These are phyloP conservation scores for Pugionium dolabratum DNA, from an alignment of 345 rosid species.

Conservation along the genomic window DNA sequence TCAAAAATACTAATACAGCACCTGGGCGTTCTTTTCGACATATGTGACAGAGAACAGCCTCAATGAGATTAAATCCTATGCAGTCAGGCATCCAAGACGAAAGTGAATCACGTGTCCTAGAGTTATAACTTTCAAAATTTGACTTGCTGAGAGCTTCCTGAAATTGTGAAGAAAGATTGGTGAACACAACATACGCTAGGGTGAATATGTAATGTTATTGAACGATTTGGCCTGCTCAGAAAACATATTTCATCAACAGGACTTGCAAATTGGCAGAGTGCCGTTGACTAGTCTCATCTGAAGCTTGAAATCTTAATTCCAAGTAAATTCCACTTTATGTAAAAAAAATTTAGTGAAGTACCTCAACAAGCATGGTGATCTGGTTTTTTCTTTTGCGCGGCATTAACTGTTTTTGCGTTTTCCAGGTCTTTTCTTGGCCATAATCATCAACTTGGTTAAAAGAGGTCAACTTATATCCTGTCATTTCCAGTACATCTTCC, in stretches of 20 bases:
- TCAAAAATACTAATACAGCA: slow-evolving; percentile 93
- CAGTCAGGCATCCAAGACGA: slow-evolving; percentile 92
- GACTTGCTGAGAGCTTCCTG: slow-evolving; percentile 95
- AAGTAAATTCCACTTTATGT: slow-evolving; percentile 16
- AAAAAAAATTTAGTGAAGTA: slow-evolving; percentile 30
- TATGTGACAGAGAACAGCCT: slow-evolving; percentile 92
- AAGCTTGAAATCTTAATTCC: slow-evolving; percentile 21
- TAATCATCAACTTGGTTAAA: slow-evolving; percentile 97
- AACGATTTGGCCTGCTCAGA: slow-evolving; percentile 11
- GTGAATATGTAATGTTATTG: not conserved
- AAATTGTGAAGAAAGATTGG: slow-evolving; percentile 13
- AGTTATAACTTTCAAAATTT: slow-evolving; percentile 77
- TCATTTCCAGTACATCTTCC: slow-evolving; percentile 86
- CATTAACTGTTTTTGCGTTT: slow-evolving; percentile 82
- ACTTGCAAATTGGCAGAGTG: no score
- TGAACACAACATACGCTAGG: slow-evolving; percentile 1
- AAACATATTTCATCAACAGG: not conserved
- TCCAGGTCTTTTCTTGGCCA: slow-evolving; percentile 98
- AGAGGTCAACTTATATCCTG: slow-evolving; percentile 86
- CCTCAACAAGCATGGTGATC: slow-evolving; percentile 95
- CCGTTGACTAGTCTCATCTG: not conserved
- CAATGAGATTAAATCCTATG: slow-evolving; percentile 94
- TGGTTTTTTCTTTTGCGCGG: slow-evolving; percentile 93
- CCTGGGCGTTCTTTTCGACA: slow-evolving; percentile 94
- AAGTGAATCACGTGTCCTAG: slow-evolving; percentile 85